Evolutionary conservation across 2,329 filamentous ascomycete genomes (phyloP), one percentile per base, ranked within the genome.

Genomic region (Trichophaea hybrida): DNA sequence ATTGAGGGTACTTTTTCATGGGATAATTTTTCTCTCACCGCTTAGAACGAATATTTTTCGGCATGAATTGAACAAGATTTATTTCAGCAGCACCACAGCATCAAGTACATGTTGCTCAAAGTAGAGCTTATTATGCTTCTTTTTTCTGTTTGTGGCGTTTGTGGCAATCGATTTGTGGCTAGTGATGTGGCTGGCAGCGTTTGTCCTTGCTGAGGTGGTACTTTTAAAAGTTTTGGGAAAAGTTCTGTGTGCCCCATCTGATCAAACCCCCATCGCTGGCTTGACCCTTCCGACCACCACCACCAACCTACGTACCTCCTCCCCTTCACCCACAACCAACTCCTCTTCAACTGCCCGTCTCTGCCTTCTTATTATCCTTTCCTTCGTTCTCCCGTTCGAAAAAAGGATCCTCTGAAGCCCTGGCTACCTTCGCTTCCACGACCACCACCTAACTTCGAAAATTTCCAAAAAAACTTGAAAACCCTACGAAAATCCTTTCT

Each of bases 391-490:
- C 57, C 48, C 46, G 35, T 55, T 43, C 34, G 15, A 34, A 31
- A 40, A 37, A 24, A 53, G n/a, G 32, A 59, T 31, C 48, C n/a
- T 55, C 53, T 17, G 53, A 55, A 12, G 60, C 57, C 63, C 55
- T 65, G 64, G 63, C 62, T 61, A 51, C 57, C 43, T 58, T 55
- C 61, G 58, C 55, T 59, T 35, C 57, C 57, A 46, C 58, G 37
- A 48, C 58, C 46, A 32, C 53, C 44, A 33, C 34, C 53, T 65
- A 65, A 64, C 49, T 32, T 35, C 32, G 32, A 51, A 64, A 65
- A 65, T 51, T 60, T 37, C 34, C 60, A 65, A 66, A 66, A 66
- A 66, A 66, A 66, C 50, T 61, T 59, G 61, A 66, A 66, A 66
- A 65, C 48, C 57, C 15, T 60, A 37, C 59, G 57, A 66, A 66